Evolutionary conservation across 139 green algal species (phyloP).

Genomic region (Spirogloea muscicola): DNA sequence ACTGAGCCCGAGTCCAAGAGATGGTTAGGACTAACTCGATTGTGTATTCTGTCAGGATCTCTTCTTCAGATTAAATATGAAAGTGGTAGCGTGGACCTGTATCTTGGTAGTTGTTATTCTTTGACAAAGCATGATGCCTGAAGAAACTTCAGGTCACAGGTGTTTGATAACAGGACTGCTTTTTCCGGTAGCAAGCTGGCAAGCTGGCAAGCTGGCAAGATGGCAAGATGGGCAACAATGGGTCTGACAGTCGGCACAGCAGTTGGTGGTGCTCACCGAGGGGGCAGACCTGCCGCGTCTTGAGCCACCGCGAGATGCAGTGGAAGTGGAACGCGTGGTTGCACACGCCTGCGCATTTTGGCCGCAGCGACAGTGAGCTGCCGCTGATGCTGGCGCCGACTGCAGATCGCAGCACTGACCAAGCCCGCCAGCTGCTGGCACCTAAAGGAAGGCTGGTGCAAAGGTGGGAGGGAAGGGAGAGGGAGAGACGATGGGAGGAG

Average conservation of each 20-base stretch:
- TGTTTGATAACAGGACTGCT: conserved; percentile 4
- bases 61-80: conserved; percentile 4
- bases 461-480: too few species aligned
- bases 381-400: too few species aligned
- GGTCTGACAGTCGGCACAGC: background rate
- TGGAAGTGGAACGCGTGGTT: conserved; percentile 97
- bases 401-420: too few species aligned
- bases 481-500: too few species aligned
- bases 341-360: conserved; percentile 57
- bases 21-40: background rate
- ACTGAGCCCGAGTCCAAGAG: background rate
- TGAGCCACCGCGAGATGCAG: conserved; percentile 91
- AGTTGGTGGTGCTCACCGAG: conserved; percentile 49
- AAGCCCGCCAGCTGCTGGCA: too few species aligned
- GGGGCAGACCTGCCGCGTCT: conserved; percentile 87
- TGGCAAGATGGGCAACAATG: background rate
- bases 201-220: background rate
- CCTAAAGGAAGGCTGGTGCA: too few species aligned
- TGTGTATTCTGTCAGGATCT: background rate
- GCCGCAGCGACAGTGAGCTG: background rate
- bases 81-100: too few species aligned
- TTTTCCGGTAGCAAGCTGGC: conserved; percentile 4
- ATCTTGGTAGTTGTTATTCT: too few species aligned
- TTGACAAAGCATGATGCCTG: background rate
- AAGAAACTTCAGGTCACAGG: background rate